These are phyloP conservation scores for Yamadazyma scolyti DNA, from an alignment of 805 yeast species.

Conservation along the genomic window DNA sequence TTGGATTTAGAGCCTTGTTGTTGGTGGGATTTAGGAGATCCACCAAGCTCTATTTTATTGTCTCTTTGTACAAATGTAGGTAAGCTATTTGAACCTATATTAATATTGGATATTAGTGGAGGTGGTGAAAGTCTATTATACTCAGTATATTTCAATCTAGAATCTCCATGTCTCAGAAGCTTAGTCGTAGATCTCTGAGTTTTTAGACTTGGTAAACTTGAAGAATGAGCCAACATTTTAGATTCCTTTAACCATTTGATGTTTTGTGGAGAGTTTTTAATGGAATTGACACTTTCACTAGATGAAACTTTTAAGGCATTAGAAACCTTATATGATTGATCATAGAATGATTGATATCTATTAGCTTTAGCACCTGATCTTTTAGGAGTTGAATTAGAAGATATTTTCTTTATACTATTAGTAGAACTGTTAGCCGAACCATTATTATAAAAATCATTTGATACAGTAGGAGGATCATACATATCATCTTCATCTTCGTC, in stretches of 20 bases:
- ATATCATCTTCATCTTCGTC: conserved; percentile 17
- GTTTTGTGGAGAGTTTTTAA: conserved; percentile 14
- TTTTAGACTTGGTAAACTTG: conserved; percentile 22
- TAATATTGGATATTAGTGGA: conserved; percentile 1
- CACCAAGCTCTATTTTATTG: conserved; percentile 9
- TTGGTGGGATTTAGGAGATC: conserved; percentile 9
- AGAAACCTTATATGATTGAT: conserved; percentile 40
- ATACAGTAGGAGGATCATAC: conserved; percentile 20
- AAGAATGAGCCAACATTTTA: conserved; percentile 19
- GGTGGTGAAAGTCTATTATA: conserved; percentile 10
- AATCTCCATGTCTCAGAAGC: conserved; percentile 9
- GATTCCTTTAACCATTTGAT: conserved; percentile 6
- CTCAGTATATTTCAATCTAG: conserved; percentile 7
- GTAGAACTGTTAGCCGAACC: conserved; percentile 32
- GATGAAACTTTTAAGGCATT: conserved; percentile 37
- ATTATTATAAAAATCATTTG: conserved; percentile 19
- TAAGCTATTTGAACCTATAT: neutral
- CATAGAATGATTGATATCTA: conserved; percentile 46
- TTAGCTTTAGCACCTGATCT: conserved; percentile 42
- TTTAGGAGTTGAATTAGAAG: conserved; percentile 23
- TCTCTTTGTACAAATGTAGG: conserved; percentile 7
- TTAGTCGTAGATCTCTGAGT: conserved; percentile 6
- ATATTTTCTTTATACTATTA: conserved; percentile 30
- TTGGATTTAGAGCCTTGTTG: conserved; percentile 9
- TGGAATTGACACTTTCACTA: conserved; percentile 20